Evolutionary conservation across 2,329 filamentous ascomycete species (phyloP), one percentile per base, ranked within the genome.

Genomic region (Orbilia oligospora): DNA sequence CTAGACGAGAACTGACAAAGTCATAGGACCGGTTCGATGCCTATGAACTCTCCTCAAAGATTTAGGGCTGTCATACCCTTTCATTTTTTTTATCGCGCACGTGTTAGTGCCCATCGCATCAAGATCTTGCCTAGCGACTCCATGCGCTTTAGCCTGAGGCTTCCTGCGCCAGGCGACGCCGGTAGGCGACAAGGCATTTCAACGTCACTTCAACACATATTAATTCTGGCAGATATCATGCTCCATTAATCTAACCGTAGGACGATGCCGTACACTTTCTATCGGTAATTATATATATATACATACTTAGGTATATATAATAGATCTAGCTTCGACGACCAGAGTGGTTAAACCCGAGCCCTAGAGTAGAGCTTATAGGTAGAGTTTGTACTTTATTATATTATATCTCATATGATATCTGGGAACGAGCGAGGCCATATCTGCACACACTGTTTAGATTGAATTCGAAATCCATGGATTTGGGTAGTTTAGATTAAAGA

Each of bases 121-220:
- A 36, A 61, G 56, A 61, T 27, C 36, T 61, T 61, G 56, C 56
- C 56, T 41, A 61, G 56, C 56, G 56, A 61, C 18, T 44, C 36
- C 33, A 44, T 61, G 56, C 33, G 56, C 56, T 41, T 61, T 61
- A 61, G 56, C 56, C 56, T 61, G 27, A 61, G 22, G 36, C 36
- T 61, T 61, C 56, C 56, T 61, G 56, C 56, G 36, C 56, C 56
- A 61, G 56, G 56, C 56, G 55, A 61, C 36, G 33, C 55, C 55
- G n/a, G 53, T 56, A 53, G 18, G 64, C 46, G 18, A 55, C 24
- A 55, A 30, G 36, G 36, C 58, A 36, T 55, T 41, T 36, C 70
- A 67, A 73, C 70, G 61, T 73, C 70, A 73, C 18, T 53, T 22
- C 70, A 73, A 73, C 70, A 73, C 70, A 67, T n/a, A n/a, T n/a